Evolutionary conservation across 2,329 filamentous ascomycete species (phyloP), one percentile per base, ranked within the genome.

Genomic region (Tolypocladium capitatum): DNA sequence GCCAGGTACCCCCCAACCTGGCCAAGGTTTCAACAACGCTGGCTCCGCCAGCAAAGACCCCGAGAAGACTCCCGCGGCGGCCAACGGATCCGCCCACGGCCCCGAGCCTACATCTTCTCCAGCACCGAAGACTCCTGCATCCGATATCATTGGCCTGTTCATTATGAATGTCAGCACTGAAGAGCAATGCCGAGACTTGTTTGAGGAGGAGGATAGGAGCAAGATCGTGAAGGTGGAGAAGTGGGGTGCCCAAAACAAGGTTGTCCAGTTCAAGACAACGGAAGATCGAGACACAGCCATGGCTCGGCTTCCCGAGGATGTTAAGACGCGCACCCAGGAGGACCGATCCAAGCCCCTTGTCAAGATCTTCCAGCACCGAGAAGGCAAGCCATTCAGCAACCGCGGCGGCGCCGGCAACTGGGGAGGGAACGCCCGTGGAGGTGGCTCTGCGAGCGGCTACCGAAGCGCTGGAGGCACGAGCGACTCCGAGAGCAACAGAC

Each of bases 111-210:
- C 70, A 3, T 66, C 74, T n/a, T 78, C 79, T 2, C 75, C 79
- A 16, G 75, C 76, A 7, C 69, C 75, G 28, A 83, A 86, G 62
- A 76, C 69, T 33, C 60, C 72, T 41, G 68, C 75, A 18, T 76
- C 88, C 59, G 80, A 77, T 55, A 87, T 84, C 56, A 83, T 88
- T 58, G 91, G 86, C 44, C 77, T 98, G 20, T 98, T 96, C 65
- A 82, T 98, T 51, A 86, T 86, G 69, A 90, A 90, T 59, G 81
- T 90, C 21, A 86, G 82, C 58, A 84, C 78, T 47, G 86, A 91
- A 54, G 86, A 95, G 31, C 86, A 90, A 51, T 84, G 87, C 34
- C 83, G 84, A 48, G 82, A 86, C 32, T 73, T 95, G 24, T 91
- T 98, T 61, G 73, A 80, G 1, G 82, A 92, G 13, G 86, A 94